Percentiles rank a stretch among this genome's conserved stretches.
These are phyloP conservation scores for Chernovozyma sophiae-reginae DNA, from an alignment of 1,139 yeast species.

Conservation along the genomic window DNA sequence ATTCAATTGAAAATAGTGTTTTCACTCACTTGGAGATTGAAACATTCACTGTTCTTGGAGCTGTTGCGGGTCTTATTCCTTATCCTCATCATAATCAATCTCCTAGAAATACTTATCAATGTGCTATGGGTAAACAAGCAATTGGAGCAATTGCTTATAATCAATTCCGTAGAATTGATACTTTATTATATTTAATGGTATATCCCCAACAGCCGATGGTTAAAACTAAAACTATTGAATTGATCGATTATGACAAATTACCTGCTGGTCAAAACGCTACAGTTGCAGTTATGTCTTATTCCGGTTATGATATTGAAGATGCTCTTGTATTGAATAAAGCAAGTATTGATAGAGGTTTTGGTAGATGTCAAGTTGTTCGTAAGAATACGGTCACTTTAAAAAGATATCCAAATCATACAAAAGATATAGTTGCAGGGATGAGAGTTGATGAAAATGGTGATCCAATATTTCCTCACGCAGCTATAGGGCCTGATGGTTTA, in stretches of 20 bases:
- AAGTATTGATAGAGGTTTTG: conserved; percentile 94
- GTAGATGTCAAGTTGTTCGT: conserved; percentile 95
- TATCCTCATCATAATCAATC: conserved; percentile 99
- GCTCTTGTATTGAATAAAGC: conserved; percentile 92
- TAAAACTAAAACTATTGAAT: conserved; percentile 92
- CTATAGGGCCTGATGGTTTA: conserved; percentile 91
- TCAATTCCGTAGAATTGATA: conserved; percentile 93
- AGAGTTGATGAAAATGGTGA: conserved; percentile 76
- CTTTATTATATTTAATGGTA: conserved; percentile 88
- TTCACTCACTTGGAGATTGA: conserved; percentile 94
- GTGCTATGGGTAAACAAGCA: conserved; percentile 99
- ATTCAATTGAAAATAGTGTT: conserved; percentile 29
- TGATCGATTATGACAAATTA: conserved; percentile 89
- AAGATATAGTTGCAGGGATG: conserved; percentile 88
- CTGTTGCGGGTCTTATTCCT: conserved; percentile 99
- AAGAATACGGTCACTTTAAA: conserved; percentile 87
- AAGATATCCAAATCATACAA: conserved; percentile 89
- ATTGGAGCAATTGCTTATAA: conserved; percentile 98
- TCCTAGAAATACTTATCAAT: conserved; percentile 97
- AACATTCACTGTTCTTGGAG: conserved; percentile 94
- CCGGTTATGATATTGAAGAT: conserved; percentile 99
- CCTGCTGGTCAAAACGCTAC: conserved; percentile 99
- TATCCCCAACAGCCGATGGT: conserved; percentile 99
- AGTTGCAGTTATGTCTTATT: conserved; percentile 98
- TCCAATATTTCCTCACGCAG: conserved; percentile 80